A percentile compares a stretch with the other conserved stretches of the same genome.
These are phyloP conservation scores for Aspergillus quadricinctus DNA, from an alignment of 2,329 filamentous ascomycete species.

Conservation along the genomic window DNA sequence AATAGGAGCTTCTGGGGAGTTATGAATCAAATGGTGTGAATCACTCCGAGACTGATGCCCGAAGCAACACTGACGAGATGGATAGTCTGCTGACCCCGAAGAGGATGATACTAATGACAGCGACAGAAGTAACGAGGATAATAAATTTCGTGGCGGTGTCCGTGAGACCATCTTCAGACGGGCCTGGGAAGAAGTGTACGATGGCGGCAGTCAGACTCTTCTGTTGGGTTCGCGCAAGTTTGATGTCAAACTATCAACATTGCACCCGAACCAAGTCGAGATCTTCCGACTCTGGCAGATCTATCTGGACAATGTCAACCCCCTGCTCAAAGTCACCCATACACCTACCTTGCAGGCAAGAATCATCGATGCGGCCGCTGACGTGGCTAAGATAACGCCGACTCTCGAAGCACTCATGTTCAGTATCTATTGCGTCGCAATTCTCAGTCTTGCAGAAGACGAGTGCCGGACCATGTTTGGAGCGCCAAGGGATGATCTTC, in stretches of 20 bases:
- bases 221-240: conserved; percentile 48
- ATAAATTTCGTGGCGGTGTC: conserved; percentile 26
- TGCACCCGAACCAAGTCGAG: conserved; percentile 63
- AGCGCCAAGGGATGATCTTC: conserved; percentile 34
- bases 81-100: conserved; percentile 11
- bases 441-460: conserved; percentile 51
- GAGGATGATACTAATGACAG: conserved; percentile 23
- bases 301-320: conserved; percentile 66
- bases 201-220: conserved; percentile 43
- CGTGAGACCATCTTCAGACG: conserved; percentile 38
- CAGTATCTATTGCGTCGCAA: conserved; percentile 57
- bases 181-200: conserved; percentile 44
- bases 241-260: conserved; percentile 42
- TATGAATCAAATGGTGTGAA: conserved; percentile 41
- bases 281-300: conserved; percentile 57
- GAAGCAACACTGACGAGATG: conserved; percentile 13
- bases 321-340: conserved; percentile 64
- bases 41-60: background rate
- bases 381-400: conserved; percentile 51
- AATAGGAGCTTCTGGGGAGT: conserved; percentile 46
- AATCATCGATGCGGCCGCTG: conserved; percentile 59
- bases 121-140: conserved; percentile 22
- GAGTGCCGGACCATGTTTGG: conserved; percentile 48
- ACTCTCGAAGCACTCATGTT: conserved; percentile 66
- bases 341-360: conserved; percentile 61